Conservation (phyloP, 106 monocot species). For the Acorus gramineus region DNA sequence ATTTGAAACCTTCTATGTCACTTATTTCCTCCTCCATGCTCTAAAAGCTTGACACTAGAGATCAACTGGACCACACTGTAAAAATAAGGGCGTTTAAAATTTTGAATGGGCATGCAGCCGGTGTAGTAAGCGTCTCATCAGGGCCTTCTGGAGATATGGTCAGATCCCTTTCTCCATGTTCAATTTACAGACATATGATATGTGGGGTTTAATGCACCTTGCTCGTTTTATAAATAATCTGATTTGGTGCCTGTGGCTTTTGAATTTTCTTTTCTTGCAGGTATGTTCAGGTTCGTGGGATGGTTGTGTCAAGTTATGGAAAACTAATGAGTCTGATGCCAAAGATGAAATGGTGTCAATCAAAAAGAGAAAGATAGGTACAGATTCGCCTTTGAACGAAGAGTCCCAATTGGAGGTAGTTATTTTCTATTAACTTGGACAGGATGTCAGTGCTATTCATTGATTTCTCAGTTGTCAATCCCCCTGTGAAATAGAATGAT, state of each 20-base stretch:
- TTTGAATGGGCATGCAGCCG: slow-evolving; percentile 56
- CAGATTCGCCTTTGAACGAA: slow-evolving; percentile 26
- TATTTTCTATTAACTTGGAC: neutral
- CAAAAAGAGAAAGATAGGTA: slow-evolving; percentile 70
- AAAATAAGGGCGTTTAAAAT: slow-evolving; percentile 51
- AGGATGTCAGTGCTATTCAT: too few relatives aligned
- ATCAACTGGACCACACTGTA: slow-evolving; percentile 20
- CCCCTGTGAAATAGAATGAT: too few relatives aligned
- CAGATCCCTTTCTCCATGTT: slow-evolving; percentile 1
- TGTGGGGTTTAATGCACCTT: neutral
- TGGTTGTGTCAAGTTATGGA: slow-evolving; percentile 79
- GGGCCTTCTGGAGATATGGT: slow-evolving; percentile 64
- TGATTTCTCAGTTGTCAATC: too few relatives aligned
- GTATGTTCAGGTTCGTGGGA: slow-evolving; percentile 98
- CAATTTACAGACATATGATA: neutral
- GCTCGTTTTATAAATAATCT: too few relatives aligned
- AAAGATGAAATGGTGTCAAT: slow-evolving; percentile 46
- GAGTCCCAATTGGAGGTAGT: slow-evolving; percentile 76
- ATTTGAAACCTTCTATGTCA: neutral
- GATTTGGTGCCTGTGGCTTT: neutral
- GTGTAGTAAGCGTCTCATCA: slow-evolving; percentile 61
- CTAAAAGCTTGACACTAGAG: slow-evolving; percentile 37
- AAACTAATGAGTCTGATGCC: slow-evolving; percentile 29
- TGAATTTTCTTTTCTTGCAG: slow-evolving; percentile 20
- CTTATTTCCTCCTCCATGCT: slow-evolving; percentile 6